These are phyloP conservation scores for Gaertneriomyces semiglobifer DNA, from an alignment of 192 early-diverging fungal genomes.

Conservation along the genomic window DNA sequence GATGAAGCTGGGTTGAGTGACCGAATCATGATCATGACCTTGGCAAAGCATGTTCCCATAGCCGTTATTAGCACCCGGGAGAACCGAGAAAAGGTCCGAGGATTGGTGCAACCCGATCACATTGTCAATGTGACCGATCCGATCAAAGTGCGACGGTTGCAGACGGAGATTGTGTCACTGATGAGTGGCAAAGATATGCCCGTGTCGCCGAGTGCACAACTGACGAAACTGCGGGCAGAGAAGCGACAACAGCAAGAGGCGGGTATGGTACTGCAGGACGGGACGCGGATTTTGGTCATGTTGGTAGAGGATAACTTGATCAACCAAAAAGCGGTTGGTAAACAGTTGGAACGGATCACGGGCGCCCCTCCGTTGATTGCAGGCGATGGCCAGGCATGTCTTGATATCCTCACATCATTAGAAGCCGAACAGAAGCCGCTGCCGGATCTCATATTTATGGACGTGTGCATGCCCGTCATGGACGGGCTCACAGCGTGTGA, in stretches of 20 bases:
- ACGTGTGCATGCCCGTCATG: slow-evolving; percentile 38
- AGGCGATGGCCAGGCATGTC: slow-evolving; percentile 25
- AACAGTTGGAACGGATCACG: slow-evolving; percentile 16
- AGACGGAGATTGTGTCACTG: slow-evolving; percentile 4
- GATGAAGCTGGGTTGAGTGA: too few relatives aligned
- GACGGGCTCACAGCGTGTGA: slow-evolving; percentile 36
- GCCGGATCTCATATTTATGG: slow-evolving; percentile 29
- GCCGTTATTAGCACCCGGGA: slow-evolving; percentile 12
- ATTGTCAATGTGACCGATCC: slow-evolving; percentile 22
- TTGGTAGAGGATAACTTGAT: slow-evolving; percentile 32
- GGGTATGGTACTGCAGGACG: background rate
- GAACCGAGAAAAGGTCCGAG: slow-evolving; percentile 14
- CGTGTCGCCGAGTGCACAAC: too few relatives aligned
- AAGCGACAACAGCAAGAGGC: background rate
- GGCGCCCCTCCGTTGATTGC: slow-evolving; percentile 15
- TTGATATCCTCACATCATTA: slow-evolving; percentile 20
- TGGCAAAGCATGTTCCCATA: background rate
- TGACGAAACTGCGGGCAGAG: too few relatives aligned
- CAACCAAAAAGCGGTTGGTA: slow-evolving; percentile 28
- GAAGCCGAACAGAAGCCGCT: background rate
- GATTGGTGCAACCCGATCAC: slow-evolving; percentile 6
- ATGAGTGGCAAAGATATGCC: too few relatives aligned
- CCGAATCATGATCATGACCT: too few relatives aligned
- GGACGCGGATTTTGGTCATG: slow-evolving; percentile 20
- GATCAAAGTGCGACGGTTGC: slow-evolving; percentile 14